Evolutionary conservation across 768 basidiomycete genomes (phyloP).

Genomic region (Suillus sp.): DNA sequence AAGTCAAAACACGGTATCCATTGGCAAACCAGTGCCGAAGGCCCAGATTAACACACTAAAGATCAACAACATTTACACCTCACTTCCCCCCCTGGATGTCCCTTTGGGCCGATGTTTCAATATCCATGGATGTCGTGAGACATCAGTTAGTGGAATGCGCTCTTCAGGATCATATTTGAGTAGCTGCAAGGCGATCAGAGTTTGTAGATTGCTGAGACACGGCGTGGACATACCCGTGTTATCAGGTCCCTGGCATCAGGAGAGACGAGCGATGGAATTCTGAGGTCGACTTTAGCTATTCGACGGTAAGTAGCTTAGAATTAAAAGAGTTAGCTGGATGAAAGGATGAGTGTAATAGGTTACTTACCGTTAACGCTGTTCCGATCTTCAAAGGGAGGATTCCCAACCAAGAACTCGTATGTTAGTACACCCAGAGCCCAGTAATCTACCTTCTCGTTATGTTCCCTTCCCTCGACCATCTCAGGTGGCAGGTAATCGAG

Average conservation of each 20-base stretch:
- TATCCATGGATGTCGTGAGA: conserved; percentile 87
- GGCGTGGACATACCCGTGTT: conserved; percentile 34
- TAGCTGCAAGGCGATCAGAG: conserved; percentile 50
- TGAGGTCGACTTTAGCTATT: conserved; percentile 85
- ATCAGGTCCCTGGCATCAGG: conserved; percentile 50
- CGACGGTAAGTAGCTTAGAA: conserved; percentile 83
- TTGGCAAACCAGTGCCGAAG: not conserved
- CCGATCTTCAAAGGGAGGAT: conserved; percentile 85
- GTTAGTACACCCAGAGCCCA: conserved; percentile 98
- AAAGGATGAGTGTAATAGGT: not conserved
- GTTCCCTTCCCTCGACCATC: conserved; percentile 94
- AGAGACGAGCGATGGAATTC: conserved; percentile 42
- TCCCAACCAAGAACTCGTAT: conserved; percentile 91
- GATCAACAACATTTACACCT: conserved; percentile 16
- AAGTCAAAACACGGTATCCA: not conserved
- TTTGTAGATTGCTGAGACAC: conserved; percentile 14
- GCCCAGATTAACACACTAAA: not conserved
- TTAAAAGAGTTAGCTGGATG: conserved; percentile 14
- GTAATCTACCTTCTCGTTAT: conserved; percentile 88
- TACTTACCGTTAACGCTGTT: conserved; percentile 70
- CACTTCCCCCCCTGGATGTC: conserved; percentile 31
- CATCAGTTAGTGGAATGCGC: conserved; percentile 73
- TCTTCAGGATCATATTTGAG: conserved; percentile 80
- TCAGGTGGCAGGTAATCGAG: conserved; percentile 97
- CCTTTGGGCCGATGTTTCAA: conserved; percentile 62